Conservation (phyloP, 75 land plant genomes). For the Pinus albicaulis region DNA sequence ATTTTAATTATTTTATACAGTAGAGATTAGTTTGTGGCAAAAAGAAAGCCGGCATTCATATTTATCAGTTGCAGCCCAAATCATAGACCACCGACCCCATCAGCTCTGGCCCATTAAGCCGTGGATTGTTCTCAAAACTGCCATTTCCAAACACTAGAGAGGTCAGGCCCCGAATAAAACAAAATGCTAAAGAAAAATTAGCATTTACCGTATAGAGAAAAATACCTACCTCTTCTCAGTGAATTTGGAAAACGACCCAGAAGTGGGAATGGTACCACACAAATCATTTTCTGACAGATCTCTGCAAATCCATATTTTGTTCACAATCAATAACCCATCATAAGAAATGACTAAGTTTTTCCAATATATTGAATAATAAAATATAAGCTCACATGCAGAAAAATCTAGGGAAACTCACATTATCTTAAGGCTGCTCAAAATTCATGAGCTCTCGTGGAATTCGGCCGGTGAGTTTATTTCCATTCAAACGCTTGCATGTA, state of each 20-base stretch:
- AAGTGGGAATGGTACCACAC: slow-evolving; percentile 64
- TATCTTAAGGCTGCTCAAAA: slow-evolving; percentile 52
- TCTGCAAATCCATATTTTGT: slow-evolving; percentile 16
- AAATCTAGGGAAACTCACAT: slow-evolving; percentile 22
- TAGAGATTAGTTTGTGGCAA: no score
- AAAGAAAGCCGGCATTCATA: no score
- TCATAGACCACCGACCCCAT: slow-evolving; percentile 41
- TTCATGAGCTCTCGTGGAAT: slow-evolving; percentile 60
- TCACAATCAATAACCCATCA: no score
- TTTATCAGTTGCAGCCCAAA: no score
- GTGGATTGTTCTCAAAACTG: slow-evolving; percentile 52
- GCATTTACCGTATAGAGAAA: no score
- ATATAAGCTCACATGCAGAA: not conserved
- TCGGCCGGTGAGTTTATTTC: slow-evolving; percentile 52
- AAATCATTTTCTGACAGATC: slow-evolving; percentile 63
- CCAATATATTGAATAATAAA: not conserved
- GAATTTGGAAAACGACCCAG: slow-evolving; percentile 63
- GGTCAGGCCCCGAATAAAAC: not conserved
- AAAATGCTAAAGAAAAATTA: no score
- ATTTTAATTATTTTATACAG: no score
- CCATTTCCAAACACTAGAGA: not conserved
- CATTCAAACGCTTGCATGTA: slow-evolving; percentile 52
- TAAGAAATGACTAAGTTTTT: no score
- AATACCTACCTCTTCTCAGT: slow-evolving; percentile 42
- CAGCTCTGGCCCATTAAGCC: slow-evolving; percentile 49